phyloP scores from a whole-genome alignment of 148 eudicot species.

The Fagopyrum esculentum region DNA sequence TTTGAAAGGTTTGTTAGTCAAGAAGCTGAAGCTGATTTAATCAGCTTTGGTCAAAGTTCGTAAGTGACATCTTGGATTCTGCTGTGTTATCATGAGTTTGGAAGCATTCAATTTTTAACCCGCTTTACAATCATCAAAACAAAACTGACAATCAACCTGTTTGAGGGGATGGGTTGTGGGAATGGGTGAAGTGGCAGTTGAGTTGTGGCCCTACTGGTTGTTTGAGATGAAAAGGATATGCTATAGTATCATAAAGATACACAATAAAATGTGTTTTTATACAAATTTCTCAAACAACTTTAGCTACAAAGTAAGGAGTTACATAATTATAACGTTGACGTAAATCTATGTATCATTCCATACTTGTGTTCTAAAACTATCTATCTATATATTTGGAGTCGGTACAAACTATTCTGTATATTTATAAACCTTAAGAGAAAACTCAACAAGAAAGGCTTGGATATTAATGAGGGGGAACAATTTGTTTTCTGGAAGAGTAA shows the following conservation, averaged over 20 bases:
- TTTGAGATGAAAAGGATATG: neutral
- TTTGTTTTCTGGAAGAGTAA: neutral
- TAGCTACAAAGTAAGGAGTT: neutral
- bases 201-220: neutral
- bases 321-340: neutral
- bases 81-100: neutral
- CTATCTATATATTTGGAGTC: neutral
- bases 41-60: neutral
- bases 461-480: neutral
- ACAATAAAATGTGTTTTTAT: neutral
- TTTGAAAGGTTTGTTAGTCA: neutral
- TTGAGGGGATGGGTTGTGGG: neutral
- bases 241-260: neutral
- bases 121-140: neutral
- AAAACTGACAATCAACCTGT: neutral
- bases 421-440: neutral
- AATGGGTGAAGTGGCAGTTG: neutral
- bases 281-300: neutral
- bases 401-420: neutral
- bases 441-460: neutral
- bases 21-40: neutral
- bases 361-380: neutral
- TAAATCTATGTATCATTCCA: neutral
- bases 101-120: neutral
- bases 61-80: constrained; percentile 1